A percentile compares a stretch with the other conserved stretches of the same genome.
phyloP scores from a whole-genome alignment of 2,329 filamentous ascomycete genomes.

The Cytospora leucostoma region DNA sequence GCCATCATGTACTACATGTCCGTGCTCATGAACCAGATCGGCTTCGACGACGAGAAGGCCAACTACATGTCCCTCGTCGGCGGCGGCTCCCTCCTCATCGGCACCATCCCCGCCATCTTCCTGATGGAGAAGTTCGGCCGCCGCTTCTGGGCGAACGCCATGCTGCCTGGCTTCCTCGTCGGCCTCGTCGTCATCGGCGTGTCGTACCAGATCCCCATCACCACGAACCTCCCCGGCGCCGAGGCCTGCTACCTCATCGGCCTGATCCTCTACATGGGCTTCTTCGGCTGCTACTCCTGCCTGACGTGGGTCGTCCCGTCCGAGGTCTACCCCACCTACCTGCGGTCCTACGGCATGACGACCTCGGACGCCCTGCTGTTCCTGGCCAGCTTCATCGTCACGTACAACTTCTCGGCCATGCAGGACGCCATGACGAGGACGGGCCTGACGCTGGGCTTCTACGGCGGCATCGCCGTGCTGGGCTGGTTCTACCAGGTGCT shows the following conservation, averaged over 20 bases:
- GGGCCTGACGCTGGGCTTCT: slow-evolving; percentile 69
- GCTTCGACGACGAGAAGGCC: slow-evolving; percentile 61
- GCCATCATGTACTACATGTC: slow-evolving; percentile 74
- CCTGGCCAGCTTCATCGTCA: slow-evolving; percentile 71
- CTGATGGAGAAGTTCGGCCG: slow-evolving; percentile 73
- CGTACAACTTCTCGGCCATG: slow-evolving; percentile 75
- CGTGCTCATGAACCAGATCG: slow-evolving; percentile 66
- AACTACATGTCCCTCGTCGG: slow-evolving; percentile 78
- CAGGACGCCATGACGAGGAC: slow-evolving; percentile 66
- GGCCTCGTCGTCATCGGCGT: slow-evolving; percentile 67
- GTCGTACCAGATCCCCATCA: slow-evolving; percentile 58
- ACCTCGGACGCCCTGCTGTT: slow-evolving; percentile 68
- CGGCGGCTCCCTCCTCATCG: slow-evolving; percentile 65
- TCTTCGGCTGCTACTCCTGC: slow-evolving; percentile 67
- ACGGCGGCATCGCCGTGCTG: slow-evolving; percentile 70
- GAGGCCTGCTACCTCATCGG: slow-evolving; percentile 67
- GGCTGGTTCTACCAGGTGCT: slow-evolving; percentile 73
- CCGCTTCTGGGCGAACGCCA: slow-evolving; percentile 73
- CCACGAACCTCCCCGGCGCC: slow-evolving; percentile 47
- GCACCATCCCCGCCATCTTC: slow-evolving; percentile 68
- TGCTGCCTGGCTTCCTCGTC: slow-evolving; percentile 72
- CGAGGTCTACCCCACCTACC: slow-evolving; percentile 72
- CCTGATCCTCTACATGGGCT: slow-evolving; percentile 67
- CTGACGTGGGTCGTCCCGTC: slow-evolving; percentile 67
- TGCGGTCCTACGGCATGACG: slow-evolving; percentile 73